Evolutionary conservation across 192 early-diverging fungal species (phyloP).

Genomic region (Coemansia sp.): DNA sequence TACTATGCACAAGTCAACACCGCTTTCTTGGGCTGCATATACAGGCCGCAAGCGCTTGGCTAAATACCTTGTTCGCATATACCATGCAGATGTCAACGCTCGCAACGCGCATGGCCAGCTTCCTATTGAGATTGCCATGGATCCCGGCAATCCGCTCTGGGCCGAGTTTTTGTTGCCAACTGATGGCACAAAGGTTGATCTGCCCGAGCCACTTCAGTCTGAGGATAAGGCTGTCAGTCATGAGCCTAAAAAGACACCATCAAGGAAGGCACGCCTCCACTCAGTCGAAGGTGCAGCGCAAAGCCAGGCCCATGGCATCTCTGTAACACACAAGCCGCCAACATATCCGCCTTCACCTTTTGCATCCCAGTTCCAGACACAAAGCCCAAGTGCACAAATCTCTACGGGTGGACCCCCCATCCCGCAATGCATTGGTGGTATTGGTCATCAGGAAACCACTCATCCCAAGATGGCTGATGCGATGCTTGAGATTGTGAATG

Average conservation of each 20-base stretch:
- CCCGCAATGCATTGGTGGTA: slow-evolving; percentile 53
- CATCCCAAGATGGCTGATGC: slow-evolving; percentile 44
- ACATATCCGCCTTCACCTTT: neutral
- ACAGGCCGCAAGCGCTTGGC: slow-evolving; percentile 71
- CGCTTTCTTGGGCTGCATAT: slow-evolving; percentile 92
- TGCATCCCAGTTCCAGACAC: slow-evolving; percentile 2
- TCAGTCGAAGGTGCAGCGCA: neutral
- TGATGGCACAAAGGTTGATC: slow-evolving; percentile 48
- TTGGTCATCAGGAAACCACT: slow-evolving; percentile 41
- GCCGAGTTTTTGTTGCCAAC: slow-evolving; percentile 50
- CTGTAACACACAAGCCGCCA: neutral
- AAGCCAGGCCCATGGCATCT: neutral
- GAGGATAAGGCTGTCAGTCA: slow-evolving; percentile 5
- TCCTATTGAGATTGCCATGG: slow-evolving; percentile 77
- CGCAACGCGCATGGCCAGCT: slow-evolving; percentile 77
- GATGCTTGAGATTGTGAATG: slow-evolving; percentile 45
- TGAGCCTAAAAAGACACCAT: slow-evolving; percentile 22
- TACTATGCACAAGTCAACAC: slow-evolving; percentile 78
- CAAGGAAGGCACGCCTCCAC: slow-evolving; percentile 16
- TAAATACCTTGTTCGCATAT: slow-evolving; percentile 71
- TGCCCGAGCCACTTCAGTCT: slow-evolving; percentile 29
- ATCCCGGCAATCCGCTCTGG: slow-evolving; percentile 56
- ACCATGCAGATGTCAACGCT: slow-evolving; percentile 71
- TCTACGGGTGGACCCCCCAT: slow-evolving; percentile 19
- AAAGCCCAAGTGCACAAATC: slow-evolving; percentile 3